Percentiles rank a stretch among this genome's conserved stretches.
Evolutionary conservation across 345 rosid genomes (phyloP).

Genomic region (Sisymbrium altissimum): DNA sequence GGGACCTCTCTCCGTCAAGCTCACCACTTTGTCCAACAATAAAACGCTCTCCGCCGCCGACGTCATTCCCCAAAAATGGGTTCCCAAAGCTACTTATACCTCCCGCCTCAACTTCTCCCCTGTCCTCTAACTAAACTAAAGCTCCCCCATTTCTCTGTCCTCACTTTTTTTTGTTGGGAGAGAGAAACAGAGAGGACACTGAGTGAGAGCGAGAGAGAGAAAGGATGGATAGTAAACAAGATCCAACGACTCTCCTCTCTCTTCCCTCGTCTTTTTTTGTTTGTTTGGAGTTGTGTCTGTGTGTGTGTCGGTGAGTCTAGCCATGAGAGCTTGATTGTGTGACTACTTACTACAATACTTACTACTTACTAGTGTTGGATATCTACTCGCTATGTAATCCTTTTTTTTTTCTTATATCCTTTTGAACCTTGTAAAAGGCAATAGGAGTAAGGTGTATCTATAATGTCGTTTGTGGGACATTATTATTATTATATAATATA

Average conservation of each 20-base stretch:
- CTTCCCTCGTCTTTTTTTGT: neutral
- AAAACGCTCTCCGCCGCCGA: conserved; percentile 77
- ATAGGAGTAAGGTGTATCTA: conserved; percentile 1
- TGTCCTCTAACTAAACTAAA: conserved; percentile 19
- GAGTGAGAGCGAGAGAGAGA: neutral
- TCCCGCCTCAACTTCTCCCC: conserved; percentile 80
- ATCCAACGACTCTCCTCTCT: neutral
- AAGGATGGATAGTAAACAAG: neutral
- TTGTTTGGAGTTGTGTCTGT: neutral
- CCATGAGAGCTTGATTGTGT: conserved; percentile 43
- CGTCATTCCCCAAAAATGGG: conserved; percentile 81
- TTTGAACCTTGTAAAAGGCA: neutral
- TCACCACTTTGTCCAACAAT: conserved; percentile 66
- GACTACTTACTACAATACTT: conserved; percentile 12
- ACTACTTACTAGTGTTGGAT: conserved; percentile 5
- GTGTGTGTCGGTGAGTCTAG: conserved; percentile 21
- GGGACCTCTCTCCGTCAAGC: conserved; percentile 90
- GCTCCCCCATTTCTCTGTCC: neutral
- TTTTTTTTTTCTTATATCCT: neutral
- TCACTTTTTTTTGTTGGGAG: conserved; percentile 13
- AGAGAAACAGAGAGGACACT: conserved; percentile 4
- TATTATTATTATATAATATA: no score
- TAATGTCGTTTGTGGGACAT: conserved; percentile 17
- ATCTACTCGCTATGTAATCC: conserved; percentile 9
- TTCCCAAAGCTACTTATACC: conserved; percentile 86